Conservation (phyloP, 1,284 basidiomycete genomes). For the Kalmanozyma brasiliensis region DNA sequence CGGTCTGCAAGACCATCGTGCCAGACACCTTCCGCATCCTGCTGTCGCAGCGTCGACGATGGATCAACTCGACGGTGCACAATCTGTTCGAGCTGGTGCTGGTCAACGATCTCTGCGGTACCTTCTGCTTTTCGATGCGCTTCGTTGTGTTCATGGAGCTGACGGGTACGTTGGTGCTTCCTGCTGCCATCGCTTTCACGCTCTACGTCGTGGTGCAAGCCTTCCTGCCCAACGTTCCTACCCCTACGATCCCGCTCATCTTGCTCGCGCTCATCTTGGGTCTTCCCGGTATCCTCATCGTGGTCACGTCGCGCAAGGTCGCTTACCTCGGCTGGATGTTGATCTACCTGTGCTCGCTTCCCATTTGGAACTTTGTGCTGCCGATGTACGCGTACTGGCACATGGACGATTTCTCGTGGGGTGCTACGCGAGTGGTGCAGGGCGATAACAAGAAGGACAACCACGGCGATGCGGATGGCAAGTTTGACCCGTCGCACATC, state of each 20-base stretch:
- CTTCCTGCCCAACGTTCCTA: slow-evolving; percentile 50
- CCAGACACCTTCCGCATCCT: slow-evolving; percentile 70
- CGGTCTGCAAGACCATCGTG: slow-evolving; percentile 71
- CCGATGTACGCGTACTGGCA: slow-evolving; percentile 68
- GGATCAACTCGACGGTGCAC: slow-evolving; percentile 71
- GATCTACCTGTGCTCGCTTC: slow-evolving; percentile 69
- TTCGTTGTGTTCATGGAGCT: slow-evolving; percentile 70
- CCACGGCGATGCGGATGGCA: slow-evolving; percentile 73
- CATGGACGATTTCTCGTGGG: slow-evolving; percentile 70
- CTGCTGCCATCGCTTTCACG: slow-evolving; percentile 70
- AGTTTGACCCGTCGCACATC: slow-evolving; percentile 94
- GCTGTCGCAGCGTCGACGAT: slow-evolving; percentile 70
- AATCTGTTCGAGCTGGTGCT: slow-evolving; percentile 70
- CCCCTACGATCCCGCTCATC: slow-evolving; percentile 63
- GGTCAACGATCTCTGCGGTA: slow-evolving; percentile 70
- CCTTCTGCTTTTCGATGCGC: slow-evolving; percentile 71
- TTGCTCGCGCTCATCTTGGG: slow-evolving; percentile 70
- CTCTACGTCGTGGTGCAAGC: slow-evolving; percentile 67
- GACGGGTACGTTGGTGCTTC: slow-evolving; percentile 70
- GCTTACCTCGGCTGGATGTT: slow-evolving; percentile 70
- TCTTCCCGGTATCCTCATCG: slow-evolving; percentile 70
- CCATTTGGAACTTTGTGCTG: slow-evolving; percentile 70
- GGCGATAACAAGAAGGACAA: slow-evolving; percentile 64
- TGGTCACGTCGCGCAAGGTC: slow-evolving; percentile 69
- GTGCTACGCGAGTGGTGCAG: slow-evolving; percentile 68